These are phyloP conservation scores for Suhomyces atakaporum DNA, from an alignment of 1,139 yeast species.

Conservation along the genomic window DNA sequence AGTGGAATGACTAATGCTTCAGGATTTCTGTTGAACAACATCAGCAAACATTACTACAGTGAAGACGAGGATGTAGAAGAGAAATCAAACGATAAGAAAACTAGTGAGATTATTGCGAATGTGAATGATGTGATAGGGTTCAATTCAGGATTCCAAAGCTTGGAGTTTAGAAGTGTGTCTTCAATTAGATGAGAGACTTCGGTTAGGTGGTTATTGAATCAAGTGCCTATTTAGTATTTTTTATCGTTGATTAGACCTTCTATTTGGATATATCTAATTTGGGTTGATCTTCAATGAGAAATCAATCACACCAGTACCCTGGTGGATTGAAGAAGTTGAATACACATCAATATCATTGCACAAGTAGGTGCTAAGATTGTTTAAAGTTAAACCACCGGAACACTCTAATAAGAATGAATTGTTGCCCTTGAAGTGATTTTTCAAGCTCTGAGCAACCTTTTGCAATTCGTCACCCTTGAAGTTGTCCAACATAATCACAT, in stretches of 20 bases:
- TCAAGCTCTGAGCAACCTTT: slow-evolving; percentile 64
- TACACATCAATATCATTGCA: slow-evolving; percentile 85
- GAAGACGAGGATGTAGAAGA: slow-evolving; percentile 16
- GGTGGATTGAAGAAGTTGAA: slow-evolving; percentile 92
- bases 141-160: slow-evolving; percentile 46
- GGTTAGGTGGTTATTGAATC: too few species aligned
- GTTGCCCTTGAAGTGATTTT: slow-evolving; percentile 54
- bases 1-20: slow-evolving; percentile 22
- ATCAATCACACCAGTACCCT: slow-evolving; percentile 80
- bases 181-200: slow-evolving; percentile 36
- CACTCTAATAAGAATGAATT: slow-evolving; percentile 75
- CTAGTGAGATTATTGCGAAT: slow-evolving; percentile 33
- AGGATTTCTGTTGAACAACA: slow-evolving; percentile 33
- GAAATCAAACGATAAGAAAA: slow-evolving; percentile 20
- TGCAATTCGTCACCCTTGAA: slow-evolving; percentile 69
- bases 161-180: slow-evolving; percentile 40
- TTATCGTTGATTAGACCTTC: background rate
- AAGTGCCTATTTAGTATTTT: background rate
- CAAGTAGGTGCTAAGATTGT: slow-evolving; percentile 64
- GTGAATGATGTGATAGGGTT: slow-evolving; percentile 46
- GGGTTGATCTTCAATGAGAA: slow-evolving; percentile 76
- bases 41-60: slow-evolving; percentile 14
- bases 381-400: slow-evolving; percentile 82
- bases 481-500: slow-evolving; percentile 92
- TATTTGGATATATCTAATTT: slow-evolving; percentile 13